A percentile compares a stretch with the other conserved stretches of the same genome.
Conservation (phyloP, 148 eudicot species). For the Pharnaceum exiguum region DNA sequence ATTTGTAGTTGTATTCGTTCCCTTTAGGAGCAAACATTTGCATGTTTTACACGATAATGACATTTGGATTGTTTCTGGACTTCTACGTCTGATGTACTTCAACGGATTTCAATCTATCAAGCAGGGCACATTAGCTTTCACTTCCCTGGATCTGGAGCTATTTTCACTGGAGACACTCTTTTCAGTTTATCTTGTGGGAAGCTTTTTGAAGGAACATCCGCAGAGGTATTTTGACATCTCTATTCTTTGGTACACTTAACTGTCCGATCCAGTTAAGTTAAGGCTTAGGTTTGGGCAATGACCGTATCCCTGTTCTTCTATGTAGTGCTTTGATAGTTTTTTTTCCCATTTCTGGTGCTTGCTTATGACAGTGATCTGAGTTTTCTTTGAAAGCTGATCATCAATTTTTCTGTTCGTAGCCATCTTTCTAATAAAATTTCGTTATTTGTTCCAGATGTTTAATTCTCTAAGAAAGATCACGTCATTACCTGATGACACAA, state of each 20-base stretch:
- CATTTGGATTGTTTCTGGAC: neutral
- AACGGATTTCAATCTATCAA: neutral
- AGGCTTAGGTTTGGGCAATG: neutral
- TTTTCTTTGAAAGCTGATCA: neutral
- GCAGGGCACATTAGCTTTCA: constrained; percentile 88
- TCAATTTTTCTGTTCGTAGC: neutral
- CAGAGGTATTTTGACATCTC: constrained; percentile 40
- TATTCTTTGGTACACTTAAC: neutral
- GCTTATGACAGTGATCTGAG: neutral
- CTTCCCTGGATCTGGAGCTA: constrained; percentile 66
- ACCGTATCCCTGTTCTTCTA: neutral
- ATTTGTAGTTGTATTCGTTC: too few relatives aligned
- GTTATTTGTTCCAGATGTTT: constrained; percentile 49
- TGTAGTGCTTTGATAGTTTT: too few relatives aligned
- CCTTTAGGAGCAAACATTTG: too few relatives aligned
- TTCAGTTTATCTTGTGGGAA: constrained; percentile 92
- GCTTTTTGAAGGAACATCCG: constrained; percentile 85
- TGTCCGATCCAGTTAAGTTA: neutral
- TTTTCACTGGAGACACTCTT: constrained; percentile 86
- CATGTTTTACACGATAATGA: too few relatives aligned
- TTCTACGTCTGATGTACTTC: neutral
- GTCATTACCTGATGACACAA: constrained; percentile 75
- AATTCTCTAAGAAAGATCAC: constrained; percentile 60
- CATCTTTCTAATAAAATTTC: neutral
- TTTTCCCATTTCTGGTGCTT: too few relatives aligned